These are phyloP conservation scores for Arabis alpina DNA, from an alignment of 345 rosid species.

Conservation along the genomic window DNA sequence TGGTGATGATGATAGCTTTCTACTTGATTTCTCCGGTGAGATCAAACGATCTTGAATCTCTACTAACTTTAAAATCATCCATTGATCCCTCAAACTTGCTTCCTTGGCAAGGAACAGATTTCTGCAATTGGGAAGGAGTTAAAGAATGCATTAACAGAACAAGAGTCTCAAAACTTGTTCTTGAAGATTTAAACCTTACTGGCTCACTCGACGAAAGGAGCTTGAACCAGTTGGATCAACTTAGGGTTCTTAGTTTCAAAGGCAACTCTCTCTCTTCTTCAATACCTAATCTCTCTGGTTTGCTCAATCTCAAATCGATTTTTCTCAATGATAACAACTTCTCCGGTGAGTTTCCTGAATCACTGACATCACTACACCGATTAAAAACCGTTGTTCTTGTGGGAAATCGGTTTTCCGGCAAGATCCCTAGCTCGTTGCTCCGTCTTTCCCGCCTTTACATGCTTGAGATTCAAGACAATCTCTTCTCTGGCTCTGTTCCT, in stretches of 20 bases:
- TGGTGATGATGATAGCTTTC: constrained; percentile 1
- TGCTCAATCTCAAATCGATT: constrained; percentile 79
- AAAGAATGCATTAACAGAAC: constrained; percentile 66
- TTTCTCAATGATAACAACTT: constrained; percentile 72
- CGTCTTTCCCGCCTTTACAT: constrained; percentile 64
- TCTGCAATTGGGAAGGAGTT: constrained; percentile 85
- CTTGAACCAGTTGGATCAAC: constrained; percentile 74
- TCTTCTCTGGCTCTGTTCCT: constrained; percentile 66
- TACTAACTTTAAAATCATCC: constrained; percentile 68
- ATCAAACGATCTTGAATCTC: constrained; percentile 63
- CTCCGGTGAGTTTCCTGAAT: constrained; percentile 77
- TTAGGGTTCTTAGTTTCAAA: constrained; percentile 89
- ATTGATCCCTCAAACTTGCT: constrained; percentile 66
- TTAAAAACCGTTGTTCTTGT: constrained; percentile 66
- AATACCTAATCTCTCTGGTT: constrained; percentile 67
- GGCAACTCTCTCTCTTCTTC: constrained; percentile 77
- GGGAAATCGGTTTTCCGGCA: constrained; percentile 66
- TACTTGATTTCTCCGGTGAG: constrained; percentile 53
- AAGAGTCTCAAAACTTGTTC: constrained; percentile 79
- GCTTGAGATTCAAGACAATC: constrained; percentile 64
- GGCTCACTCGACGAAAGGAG: constrained; percentile 58
- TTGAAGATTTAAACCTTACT: constrained; percentile 66
- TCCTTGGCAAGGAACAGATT: constrained; percentile 60
- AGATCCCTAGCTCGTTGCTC: constrained; percentile 62
- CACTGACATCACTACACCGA: constrained; percentile 70